phyloP scores from a whole-genome alignment of 495 filamentous ascomycete species.

The Glonium stellatum region DNA sequence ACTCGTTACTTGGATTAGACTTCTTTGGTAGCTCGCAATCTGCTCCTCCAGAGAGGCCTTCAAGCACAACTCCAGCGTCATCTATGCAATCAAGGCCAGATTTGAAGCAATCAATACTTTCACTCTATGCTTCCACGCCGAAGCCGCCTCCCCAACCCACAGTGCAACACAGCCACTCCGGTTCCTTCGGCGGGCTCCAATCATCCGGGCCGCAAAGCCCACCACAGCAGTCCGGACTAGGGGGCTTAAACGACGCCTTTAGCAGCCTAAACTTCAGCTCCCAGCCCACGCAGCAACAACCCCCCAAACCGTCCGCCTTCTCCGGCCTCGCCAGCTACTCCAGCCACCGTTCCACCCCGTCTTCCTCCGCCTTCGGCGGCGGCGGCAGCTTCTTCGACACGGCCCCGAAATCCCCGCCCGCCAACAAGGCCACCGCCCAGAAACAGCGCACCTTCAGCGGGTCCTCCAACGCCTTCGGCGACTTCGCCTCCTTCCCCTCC shows the following conservation, averaged over 20 bases:
- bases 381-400: constrained; percentile 75
- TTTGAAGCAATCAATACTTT: constrained; percentile 93
- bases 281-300: constrained; percentile 47
- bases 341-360: constrained; percentile 39
- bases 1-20: constrained; percentile 87
- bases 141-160: constrained; percentile 51
- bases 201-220: constrained; percentile 45
- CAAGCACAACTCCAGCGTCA: constrained; percentile 53
- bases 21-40: constrained; percentile 72
- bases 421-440: constrained; percentile 19
- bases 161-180: constrained; percentile 51
- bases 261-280: constrained; percentile 69
- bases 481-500: constrained; percentile 34
- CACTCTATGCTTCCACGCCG: constrained; percentile 72
- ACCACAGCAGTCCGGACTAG: constrained; percentile 50
- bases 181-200: constrained; percentile 61
- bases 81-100: constrained; percentile 74
- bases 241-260: constrained; percentile 82
- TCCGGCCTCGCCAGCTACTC: constrained; percentile 60
- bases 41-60: constrained; percentile 58
- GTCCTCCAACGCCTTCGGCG: constrained; percentile 32
- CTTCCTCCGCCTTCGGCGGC: constrained; percentile 46
- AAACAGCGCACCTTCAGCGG: constrained; percentile 13
- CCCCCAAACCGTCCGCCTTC: constrained; percentile 64
- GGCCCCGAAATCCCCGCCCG: constrained; percentile 27